A percentile compares a stretch with the other conserved stretches of the same genome.
Conservation (phyloP, 208 protist genomes). For the Strigomonas galati region DNA sequence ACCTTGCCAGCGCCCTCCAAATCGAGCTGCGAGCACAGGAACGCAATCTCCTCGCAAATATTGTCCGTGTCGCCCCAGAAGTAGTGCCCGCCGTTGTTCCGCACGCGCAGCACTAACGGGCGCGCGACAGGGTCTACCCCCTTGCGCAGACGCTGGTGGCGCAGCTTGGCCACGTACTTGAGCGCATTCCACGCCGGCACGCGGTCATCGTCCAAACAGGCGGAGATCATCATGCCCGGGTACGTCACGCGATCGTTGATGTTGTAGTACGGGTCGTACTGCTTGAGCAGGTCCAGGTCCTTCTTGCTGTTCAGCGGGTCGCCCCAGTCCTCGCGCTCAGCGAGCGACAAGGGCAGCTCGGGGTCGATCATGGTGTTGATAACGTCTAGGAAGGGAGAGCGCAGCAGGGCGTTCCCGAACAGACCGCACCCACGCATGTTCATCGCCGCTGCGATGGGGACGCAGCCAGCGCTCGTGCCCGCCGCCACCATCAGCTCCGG, state of each 20-base stretch:
- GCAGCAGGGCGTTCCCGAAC: constrained; percentile 83
- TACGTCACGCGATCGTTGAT: constrained; percentile 89
- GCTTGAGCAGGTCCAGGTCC: constrained; percentile 60
- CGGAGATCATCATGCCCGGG: constrained; percentile 89
- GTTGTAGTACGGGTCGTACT: constrained; percentile 90
- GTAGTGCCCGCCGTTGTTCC: constrained; percentile 74
- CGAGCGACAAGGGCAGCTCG: constrained; percentile 86
- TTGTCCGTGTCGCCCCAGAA: constrained; percentile 77
- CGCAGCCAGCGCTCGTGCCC: constrained; percentile 90
- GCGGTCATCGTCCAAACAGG: constrained; percentile 86
- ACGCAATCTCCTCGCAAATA: constrained; percentile 86
- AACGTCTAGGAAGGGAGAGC: constrained; percentile 93
- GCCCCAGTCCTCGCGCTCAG: constrained; percentile 94
- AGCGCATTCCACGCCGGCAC: constrained; percentile 87
- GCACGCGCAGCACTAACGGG: constrained; percentile 72
- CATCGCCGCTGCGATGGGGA: constrained; percentile 91
- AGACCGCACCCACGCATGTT: constrained; percentile 87
- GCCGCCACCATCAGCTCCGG: constrained; percentile 86
- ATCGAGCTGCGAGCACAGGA: constrained; percentile 82
- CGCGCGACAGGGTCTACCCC: constrained; percentile 67
- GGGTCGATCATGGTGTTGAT: constrained; percentile 92
- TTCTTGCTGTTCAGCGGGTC: constrained; percentile 80
- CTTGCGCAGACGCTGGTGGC: constrained; percentile 70
- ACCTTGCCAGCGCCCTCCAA: constrained; percentile 79
- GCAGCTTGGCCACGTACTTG: constrained; percentile 88